phyloP scores from a whole-genome alignment of 2,329 filamentous ascomycete species.

The Alternaria alternata region DNA sequence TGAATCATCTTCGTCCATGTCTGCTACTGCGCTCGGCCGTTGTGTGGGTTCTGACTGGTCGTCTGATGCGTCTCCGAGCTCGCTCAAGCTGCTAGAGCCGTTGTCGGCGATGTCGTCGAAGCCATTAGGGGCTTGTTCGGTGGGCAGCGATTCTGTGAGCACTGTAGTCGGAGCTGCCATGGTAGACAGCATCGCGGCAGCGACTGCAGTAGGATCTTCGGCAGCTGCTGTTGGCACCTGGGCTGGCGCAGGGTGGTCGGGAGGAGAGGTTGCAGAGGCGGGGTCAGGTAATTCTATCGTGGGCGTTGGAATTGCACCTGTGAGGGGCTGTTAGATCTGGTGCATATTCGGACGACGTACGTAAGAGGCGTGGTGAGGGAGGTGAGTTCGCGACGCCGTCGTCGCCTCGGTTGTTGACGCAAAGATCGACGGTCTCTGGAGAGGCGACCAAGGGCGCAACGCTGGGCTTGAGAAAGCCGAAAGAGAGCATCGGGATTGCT shows the following conservation, averaged over 20 bases:
- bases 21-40: conserved; percentile 27
- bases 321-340: conserved; percentile 8
- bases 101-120: conserved; percentile 62
- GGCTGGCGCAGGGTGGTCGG: conserved; percentile 27
- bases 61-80: conserved; percentile 82
- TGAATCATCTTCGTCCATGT: conserved; percentile 68
- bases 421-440: conserved; percentile 20
- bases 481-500: not conserved
- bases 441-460: not conserved
- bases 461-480: not conserved
- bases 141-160: conserved; percentile 22
- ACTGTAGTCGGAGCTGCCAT: conserved; percentile 33
- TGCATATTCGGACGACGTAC: not conserved
- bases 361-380: conserved; percentile 8
- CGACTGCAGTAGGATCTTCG: conserved; percentile 21
- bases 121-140: conserved; percentile 21
- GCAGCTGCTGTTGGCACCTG: conserved; percentile 22
- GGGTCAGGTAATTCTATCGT: conserved; percentile 25
- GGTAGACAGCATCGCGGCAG: conserved; percentile 35
- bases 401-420: conserved; percentile 31
- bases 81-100: conserved; percentile 88
- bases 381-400: conserved; percentile 20
- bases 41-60: conserved; percentile 55
- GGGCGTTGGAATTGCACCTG: conserved; percentile 27
- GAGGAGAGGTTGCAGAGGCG: conserved; percentile 58